A percentile compares a stretch with the other conserved stretches of the same genome.
Evolutionary conservation across 768 basidiomycete genomes (phyloP).

Genomic region (Russula sp.): DNA sequence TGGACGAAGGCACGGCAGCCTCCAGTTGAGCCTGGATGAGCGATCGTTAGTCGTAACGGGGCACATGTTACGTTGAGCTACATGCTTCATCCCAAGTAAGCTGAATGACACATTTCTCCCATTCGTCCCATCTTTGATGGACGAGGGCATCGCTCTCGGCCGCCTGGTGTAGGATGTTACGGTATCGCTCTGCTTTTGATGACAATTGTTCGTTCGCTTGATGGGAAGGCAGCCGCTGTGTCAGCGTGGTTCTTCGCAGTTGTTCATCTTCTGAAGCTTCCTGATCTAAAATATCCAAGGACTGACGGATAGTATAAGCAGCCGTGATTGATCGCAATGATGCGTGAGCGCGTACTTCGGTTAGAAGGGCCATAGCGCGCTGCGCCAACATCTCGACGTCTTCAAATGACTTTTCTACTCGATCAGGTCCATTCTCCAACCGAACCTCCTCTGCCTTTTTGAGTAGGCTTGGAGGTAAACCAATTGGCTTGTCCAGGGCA

Average conservation of each 20-base stretch:
- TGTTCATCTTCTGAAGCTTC: slow-evolving; percentile 85
- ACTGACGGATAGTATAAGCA: slow-evolving; percentile 42
- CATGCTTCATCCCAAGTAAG: slow-evolving; percentile 62
- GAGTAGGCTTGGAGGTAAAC: slow-evolving; percentile 82
- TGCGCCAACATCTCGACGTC: slow-evolving; percentile 63
- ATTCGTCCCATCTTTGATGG: slow-evolving; percentile 80
- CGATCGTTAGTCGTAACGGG: neutral
- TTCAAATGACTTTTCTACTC: slow-evolving; percentile 65
- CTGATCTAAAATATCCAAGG: slow-evolving; percentile 83
- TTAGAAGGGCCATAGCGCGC: slow-evolving; percentile 55
- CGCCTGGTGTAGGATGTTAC: slow-evolving; percentile 66
- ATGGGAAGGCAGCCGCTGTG: slow-evolving; percentile 61
- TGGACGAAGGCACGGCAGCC: slow-evolving; percentile 59
- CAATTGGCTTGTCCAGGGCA: slow-evolving; percentile 79
- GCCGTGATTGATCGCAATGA: neutral
- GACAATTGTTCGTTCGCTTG: slow-evolving; percentile 73
- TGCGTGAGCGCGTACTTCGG: slow-evolving; percentile 54
- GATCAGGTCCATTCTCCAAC: slow-evolving; percentile 64
- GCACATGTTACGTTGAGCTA: neutral
- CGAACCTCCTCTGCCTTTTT: slow-evolving; percentile 83
- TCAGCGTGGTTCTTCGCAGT: slow-evolving; percentile 43
- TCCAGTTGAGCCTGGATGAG: slow-evolving; percentile 56
- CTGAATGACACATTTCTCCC: slow-evolving; percentile 66
- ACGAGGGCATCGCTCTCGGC: slow-evolving; percentile 70
- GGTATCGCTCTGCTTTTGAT: slow-evolving; percentile 64